Percentiles rank a stretch among this genome's conserved stretches.
phyloP scores from a whole-genome alignment of 2,329 filamentous ascomycete genomes.

The Colletotrichum orbiculare region DNA sequence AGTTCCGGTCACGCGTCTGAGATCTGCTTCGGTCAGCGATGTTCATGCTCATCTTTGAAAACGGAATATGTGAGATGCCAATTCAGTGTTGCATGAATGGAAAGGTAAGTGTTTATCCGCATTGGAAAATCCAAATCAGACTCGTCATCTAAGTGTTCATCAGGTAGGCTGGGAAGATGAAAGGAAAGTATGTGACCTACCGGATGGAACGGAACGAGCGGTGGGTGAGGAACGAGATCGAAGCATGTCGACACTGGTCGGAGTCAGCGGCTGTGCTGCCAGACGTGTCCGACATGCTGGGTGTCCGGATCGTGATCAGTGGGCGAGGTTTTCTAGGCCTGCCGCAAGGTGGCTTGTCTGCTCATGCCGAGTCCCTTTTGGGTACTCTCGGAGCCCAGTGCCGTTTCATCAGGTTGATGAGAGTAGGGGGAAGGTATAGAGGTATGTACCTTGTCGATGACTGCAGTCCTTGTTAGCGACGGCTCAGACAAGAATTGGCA shows the following conservation, averaged over 20 bases:
- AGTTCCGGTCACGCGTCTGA: background rate
- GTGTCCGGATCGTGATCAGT: slow-evolving; percentile 70
- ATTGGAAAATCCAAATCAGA: slow-evolving; percentile 72
- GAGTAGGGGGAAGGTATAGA: slow-evolving; percentile 33
- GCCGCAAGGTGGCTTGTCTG: slow-evolving; percentile 90
- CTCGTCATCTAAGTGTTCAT: slow-evolving; percentile 70
- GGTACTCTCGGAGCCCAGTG: slow-evolving; percentile 92
- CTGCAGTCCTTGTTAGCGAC: slow-evolving; percentile 47
- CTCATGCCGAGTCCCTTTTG: slow-evolving; percentile 68
- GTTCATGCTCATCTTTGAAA: slow-evolving; percentile 18
- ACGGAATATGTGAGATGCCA: slow-evolving; percentile 10
- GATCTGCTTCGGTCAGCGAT: slow-evolving; percentile 35
- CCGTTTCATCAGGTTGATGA: slow-evolving; percentile 80
- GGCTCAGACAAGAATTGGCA: slow-evolving; percentile 2
- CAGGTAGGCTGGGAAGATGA: slow-evolving; percentile 47
- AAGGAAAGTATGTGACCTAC: slow-evolving; percentile 37
- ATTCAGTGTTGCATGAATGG: slow-evolving; percentile 70
- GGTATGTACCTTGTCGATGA: slow-evolving; percentile 40
- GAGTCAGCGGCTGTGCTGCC: slow-evolving; percentile 18
- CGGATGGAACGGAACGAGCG: background rate
- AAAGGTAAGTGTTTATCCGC: slow-evolving; percentile 63
- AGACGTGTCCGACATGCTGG: slow-evolving; percentile 16
- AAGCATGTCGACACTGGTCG: slow-evolving; percentile 4
- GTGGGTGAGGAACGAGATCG: no score
- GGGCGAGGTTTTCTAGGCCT: slow-evolving; percentile 99